phyloP scores from a whole-genome alignment of 1,284 basidiomycete genomes.

The Leccinum griseonigrum region DNA sequence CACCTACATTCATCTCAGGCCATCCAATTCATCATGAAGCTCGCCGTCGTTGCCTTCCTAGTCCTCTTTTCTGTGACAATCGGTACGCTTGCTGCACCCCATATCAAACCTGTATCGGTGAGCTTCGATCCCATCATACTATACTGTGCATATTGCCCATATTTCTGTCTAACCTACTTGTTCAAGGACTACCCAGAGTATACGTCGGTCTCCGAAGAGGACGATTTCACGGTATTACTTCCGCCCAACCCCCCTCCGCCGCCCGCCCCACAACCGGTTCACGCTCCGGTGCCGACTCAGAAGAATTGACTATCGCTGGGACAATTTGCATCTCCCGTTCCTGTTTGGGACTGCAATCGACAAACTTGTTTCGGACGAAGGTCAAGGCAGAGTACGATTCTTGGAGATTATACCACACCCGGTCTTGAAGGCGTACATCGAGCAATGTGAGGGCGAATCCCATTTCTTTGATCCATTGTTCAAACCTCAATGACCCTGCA shows the following conservation, averaged over 20 bases:
- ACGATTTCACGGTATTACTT: too few relatives aligned
- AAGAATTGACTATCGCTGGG: conserved; percentile 26
- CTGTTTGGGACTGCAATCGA: conserved; percentile 34
- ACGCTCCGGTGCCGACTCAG: too few relatives aligned
- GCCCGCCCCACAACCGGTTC: too few relatives aligned
- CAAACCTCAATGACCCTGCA: conserved; percentile 26
- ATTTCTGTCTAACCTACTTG: neutral
- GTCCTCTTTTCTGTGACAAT: neutral
- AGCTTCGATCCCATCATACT: neutral
- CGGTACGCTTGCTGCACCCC: neutral
- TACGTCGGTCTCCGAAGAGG: too few relatives aligned
- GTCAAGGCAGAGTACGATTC: conserved; percentile 25
- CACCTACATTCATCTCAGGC: neutral
- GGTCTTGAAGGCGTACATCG: conserved; percentile 30
- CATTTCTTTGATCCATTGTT: conserved; percentile 27
- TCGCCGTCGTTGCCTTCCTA: neutral
- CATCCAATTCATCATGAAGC: neutral
- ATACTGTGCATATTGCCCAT: neutral
- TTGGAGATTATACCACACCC: conserved; percentile 32
- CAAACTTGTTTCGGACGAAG: conserved; percentile 30
- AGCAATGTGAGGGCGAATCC: conserved; percentile 32
- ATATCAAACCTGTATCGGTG: neutral
- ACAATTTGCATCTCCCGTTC: conserved; percentile 31
- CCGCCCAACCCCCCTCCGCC: too few relatives aligned
- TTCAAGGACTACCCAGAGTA: neutral